Conservation (phyloP, 1,284 basidiomycete genomes). For the Golubevia sp. region DNA sequence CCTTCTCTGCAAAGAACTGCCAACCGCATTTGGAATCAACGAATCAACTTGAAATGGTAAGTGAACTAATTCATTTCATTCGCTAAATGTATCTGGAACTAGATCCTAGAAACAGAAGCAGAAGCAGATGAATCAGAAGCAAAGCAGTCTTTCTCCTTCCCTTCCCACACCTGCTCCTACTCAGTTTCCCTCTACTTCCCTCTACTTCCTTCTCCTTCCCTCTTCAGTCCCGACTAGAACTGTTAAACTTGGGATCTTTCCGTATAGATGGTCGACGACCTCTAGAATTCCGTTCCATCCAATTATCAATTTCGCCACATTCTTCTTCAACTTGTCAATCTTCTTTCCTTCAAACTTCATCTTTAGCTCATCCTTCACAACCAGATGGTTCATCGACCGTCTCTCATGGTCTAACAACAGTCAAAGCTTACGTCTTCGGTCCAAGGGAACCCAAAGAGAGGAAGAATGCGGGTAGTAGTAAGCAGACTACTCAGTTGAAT, state of each 20-base stretch:
- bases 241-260: slow-evolving; percentile 47
- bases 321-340: background rate
- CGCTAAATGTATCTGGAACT: too few relatives aligned
- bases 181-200: too few relatives aligned
- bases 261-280: slow-evolving; percentile 50
- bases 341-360: background rate
- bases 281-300: slow-evolving; percentile 47
- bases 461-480: background rate
- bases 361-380: background rate
- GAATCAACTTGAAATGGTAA: too few relatives aligned
- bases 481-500: slow-evolving; percentile 27
- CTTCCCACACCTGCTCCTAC: too few relatives aligned
- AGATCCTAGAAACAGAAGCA: too few relatives aligned
- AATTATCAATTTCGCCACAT: slow-evolving; percentile 26
- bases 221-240: slow-evolving; percentile 44
- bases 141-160: too few relatives aligned
- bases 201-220: too few relatives aligned
- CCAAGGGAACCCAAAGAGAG: slow-evolving; percentile 40
- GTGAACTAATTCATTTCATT: too few relatives aligned
- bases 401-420: slow-evolving; percentile 49
- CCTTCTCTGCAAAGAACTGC: too few relatives aligned
- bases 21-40: too few relatives aligned
- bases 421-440: slow-evolving; percentile 48
- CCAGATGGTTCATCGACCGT: slow-evolving; percentile 46
- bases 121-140: too few relatives aligned